A percentile compares a stretch with the other conserved stretches of the same genome.
phyloP scores from a whole-genome alignment of 371 early-diverging fungal species.

The Mortierella sp. region DNA sequence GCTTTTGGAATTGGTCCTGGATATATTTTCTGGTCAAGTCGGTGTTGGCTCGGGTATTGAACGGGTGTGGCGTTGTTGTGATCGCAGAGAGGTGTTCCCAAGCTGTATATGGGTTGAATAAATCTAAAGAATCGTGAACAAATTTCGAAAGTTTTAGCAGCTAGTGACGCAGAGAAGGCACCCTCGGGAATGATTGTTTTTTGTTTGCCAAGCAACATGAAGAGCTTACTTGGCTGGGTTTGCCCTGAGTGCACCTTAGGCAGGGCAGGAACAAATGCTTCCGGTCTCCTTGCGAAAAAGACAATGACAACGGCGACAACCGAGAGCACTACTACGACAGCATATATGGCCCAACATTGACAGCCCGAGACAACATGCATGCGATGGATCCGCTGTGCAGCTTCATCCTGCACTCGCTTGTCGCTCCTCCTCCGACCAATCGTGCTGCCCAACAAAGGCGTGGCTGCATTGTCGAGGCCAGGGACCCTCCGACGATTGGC shows the following conservation, averaged over 20 bases:
- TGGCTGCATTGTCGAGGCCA: constrained; percentile 36
- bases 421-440: constrained; percentile 35
- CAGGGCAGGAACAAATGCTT: constrained; percentile 25
- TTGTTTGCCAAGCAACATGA: no score
- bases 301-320: constrained; percentile 15
- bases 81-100: constrained; percentile 41
- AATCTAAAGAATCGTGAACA: neutral
- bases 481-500: constrained; percentile 49
- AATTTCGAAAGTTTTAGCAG: neutral
- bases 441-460: constrained; percentile 36
- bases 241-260: constrained; percentile 28
- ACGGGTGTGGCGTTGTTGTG: constrained; percentile 40
- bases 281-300: constrained; percentile 20
- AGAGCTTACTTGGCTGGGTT: constrained; percentile 28
- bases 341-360: constrained; percentile 38
- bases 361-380: constrained; percentile 20
- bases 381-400: constrained; percentile 24
- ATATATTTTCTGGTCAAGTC: constrained; percentile 36
- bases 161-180: neutral
- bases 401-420: constrained; percentile 35
- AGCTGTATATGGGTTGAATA: constrained; percentile 48
- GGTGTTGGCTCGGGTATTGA: constrained; percentile 46
- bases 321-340: constrained; percentile 22
- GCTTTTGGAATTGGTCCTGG: constrained; percentile 21
- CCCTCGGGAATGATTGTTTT: no score